Conservation (phyloP, 257 asterid species). For the Ocimum tenuiflorum region DNA sequence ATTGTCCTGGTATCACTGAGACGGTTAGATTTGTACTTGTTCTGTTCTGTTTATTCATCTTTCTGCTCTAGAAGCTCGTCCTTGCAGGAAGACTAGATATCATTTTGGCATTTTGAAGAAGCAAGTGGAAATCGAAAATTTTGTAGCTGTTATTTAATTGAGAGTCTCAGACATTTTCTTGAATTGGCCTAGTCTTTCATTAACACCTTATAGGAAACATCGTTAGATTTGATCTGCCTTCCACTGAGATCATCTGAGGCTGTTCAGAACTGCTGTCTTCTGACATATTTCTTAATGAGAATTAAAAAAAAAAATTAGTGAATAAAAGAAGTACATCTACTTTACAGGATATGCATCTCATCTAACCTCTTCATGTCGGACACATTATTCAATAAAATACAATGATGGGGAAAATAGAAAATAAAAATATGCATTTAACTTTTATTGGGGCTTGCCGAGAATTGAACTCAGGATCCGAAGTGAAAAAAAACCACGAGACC, state of each 20-base stretch:
- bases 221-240: neutral
- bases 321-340: neutral
- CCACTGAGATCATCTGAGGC: neutral
- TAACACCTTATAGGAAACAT: neutral
- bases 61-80: neutral
- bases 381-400: no score
- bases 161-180: no score
- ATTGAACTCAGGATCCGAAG: slow-evolving; percentile 85
- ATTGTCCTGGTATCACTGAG: no score
- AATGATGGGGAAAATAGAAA: neutral
- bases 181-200: neutral
- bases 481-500: slow-evolving; percentile 95
- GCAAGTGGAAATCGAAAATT: no score
- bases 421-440: neutral
- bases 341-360: no score
- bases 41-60: neutral
- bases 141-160: neutral
- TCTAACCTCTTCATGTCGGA: neutral
- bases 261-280: neutral
- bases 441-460: slow-evolving; percentile 51
- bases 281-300: neutral
- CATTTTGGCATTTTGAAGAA: neutral
- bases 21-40: neutral
- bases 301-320: no score
- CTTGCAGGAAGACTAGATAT: neutral